phyloP scores from a whole-genome alignment of 306 rosid species.

The Purshia tridentata region DNA sequence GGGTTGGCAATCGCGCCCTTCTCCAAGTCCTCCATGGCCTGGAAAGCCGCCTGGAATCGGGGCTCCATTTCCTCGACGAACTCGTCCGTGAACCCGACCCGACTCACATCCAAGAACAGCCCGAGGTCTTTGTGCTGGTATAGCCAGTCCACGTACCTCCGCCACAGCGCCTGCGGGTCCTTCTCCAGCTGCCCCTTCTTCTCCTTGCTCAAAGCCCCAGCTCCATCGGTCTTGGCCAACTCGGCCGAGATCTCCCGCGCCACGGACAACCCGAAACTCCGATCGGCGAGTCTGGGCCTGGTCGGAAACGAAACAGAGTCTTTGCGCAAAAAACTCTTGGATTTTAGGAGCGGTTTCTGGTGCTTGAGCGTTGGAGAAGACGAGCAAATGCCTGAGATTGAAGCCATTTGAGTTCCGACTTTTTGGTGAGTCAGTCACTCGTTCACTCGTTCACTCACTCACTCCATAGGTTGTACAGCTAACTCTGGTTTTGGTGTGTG shows the following conservation, averaged over 20 bases:
- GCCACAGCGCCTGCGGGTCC: slow-evolving; percentile 73
- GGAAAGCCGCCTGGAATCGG: slow-evolving; percentile 57
- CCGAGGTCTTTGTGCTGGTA: slow-evolving; percentile 94
- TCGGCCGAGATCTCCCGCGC: slow-evolving; percentile 66
- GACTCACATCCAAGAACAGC: slow-evolving; percentile 74
- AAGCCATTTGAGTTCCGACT: slow-evolving; percentile 46
- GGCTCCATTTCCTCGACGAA: slow-evolving; percentile 79
- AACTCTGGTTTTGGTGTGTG: not conserved
- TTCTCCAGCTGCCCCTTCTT: slow-evolving; percentile 55
- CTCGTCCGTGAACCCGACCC: slow-evolving; percentile 90
- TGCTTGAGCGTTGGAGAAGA: slow-evolving; percentile 60
- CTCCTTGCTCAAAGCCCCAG: slow-evolving; percentile 1
- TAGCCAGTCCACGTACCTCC: slow-evolving; percentile 76
- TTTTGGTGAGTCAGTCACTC: not conserved
- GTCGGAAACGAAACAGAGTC: slow-evolving; percentile 35
- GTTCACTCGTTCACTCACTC: not conserved
- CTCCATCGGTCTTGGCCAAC: slow-evolving; percentile 29
- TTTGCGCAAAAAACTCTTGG: slow-evolving; percentile 23
- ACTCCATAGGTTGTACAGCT: not conserved
- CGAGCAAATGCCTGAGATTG: slow-evolving; percentile 69
- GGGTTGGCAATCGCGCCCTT: slow-evolving; percentile 93
- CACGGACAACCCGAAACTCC: slow-evolving; percentile 38
- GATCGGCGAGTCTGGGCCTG: slow-evolving; percentile 30
- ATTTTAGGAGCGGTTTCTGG: slow-evolving; percentile 29
- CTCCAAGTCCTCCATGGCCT: slow-evolving; percentile 82